phyloP scores from a whole-genome alignment of 306 rosid genomes.

The Rosa chinensis region DNA sequence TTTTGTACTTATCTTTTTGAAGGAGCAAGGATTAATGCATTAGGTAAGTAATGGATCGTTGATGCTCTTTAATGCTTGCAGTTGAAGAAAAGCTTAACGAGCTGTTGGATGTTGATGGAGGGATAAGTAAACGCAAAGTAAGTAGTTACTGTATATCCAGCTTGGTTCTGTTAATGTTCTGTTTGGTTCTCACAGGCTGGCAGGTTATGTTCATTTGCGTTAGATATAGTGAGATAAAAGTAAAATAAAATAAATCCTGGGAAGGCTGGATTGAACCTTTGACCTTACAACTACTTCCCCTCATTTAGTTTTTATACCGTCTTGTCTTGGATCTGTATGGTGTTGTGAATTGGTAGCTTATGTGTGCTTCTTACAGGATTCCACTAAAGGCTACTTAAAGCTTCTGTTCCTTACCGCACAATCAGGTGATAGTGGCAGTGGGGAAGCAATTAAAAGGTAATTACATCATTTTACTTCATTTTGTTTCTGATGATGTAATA shows the following conservation, averaged over 20 bases:
- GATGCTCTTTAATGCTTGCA: constrained; percentile 46
- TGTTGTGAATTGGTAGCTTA: not conserved
- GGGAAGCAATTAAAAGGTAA: constrained; percentile 97
- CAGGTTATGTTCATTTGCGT: constrained; percentile 15
- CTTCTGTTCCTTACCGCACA: constrained; percentile 92
- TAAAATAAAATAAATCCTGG: not conserved
- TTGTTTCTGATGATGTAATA: constrained; percentile 7
- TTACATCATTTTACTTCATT: constrained; percentile 15
- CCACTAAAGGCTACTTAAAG: constrained; percentile 91
- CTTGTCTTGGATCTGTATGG: not conserved
- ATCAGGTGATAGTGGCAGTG: constrained; percentile 77
- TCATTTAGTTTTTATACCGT: not conserved
- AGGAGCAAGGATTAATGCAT: constrained; percentile 14
- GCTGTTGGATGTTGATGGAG: constrained; percentile 87
- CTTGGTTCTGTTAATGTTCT: constrained; percentile 8
- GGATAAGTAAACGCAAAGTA: constrained; percentile 94
- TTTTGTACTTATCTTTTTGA: constrained; percentile 10
- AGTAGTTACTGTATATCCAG: constrained; percentile 28
- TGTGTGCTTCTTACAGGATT: constrained; percentile 59
- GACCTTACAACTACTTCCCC: not conserved
- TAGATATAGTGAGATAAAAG: not conserved
- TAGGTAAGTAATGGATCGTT: constrained; percentile 29
- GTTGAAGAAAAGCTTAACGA: constrained; percentile 96
- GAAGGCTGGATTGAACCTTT: not conserved
- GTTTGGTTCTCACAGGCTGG: constrained; percentile 3